phyloP scores from a whole-genome alignment of 208 protist genomes.

The Wallacemonas rigidus region DNA sequence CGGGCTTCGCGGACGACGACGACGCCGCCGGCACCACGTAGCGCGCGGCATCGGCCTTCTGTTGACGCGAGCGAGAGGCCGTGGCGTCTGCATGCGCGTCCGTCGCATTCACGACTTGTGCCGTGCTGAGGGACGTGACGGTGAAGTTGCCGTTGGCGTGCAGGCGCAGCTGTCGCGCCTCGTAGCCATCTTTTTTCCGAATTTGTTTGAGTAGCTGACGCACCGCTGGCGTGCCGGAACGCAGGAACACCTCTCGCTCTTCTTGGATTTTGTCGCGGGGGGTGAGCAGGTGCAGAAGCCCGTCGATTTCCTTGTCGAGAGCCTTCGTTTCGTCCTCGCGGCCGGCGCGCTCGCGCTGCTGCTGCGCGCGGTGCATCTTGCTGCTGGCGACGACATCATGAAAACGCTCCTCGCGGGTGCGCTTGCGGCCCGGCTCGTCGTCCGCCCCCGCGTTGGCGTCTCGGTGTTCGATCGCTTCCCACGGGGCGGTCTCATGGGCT shows the following conservation, averaged over 20 bases:
- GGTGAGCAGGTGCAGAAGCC: constrained; percentile 67
- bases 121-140: constrained; percentile 26
- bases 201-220: constrained; percentile 49
- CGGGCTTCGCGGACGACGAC: background rate
- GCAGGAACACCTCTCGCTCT: constrained; percentile 58
- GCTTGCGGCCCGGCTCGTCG: constrained; percentile 32
- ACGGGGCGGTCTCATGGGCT: background rate
- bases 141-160: constrained; percentile 42
- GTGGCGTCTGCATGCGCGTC: background rate
- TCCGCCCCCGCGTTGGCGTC: constrained; percentile 20
- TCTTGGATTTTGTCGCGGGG: constrained; percentile 62
- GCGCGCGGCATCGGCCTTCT: constrained; percentile 4
- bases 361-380: constrained; percentile 54
- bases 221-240: constrained; percentile 61
- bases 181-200: constrained; percentile 33
- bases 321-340: constrained; percentile 57
- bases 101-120: background rate
- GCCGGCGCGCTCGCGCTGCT: constrained; percentile 67
- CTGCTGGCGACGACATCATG: constrained; percentile 67
- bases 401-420: constrained; percentile 64
- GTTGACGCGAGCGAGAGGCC: background rate
- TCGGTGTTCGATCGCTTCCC: constrained; percentile 14
- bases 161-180: constrained; percentile 55
- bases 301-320: constrained; percentile 71
- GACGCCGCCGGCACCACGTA: background rate